Evolutionary conservation across 345 rosid genomes (phyloP), one percentile per base, ranked within the genome.

Genomic region (Fremontodendron californicum): DNA sequence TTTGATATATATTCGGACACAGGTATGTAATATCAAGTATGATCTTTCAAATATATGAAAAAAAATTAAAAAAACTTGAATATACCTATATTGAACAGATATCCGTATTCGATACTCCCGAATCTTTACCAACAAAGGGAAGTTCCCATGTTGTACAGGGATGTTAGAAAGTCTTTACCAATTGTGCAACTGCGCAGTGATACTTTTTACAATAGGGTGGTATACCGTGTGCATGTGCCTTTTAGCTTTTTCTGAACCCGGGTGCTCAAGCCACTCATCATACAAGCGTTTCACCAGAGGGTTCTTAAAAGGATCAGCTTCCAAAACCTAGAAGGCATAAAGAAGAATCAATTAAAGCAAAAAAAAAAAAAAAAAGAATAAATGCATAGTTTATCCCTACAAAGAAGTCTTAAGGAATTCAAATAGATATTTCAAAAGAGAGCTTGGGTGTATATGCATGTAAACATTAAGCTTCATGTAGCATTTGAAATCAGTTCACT

Each of bases 211-310:
- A 25, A 93, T 80, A 3, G 95, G 97, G 86, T 93, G 98, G 85
- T 92, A 96, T 75, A 72, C 91, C 25, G 98, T 92, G 83, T 92
- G 97, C 89, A 93, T 57, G 75, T 82, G 83, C 86, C 80, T 86
- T 82, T 82, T 92, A 0, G 99, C 97, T 77, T 85, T 86, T 77
- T 83, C 83, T 2, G 97, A 96, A 77, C 98, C 95, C 35, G 98
- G 99, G 40, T 89, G 88, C 64, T 78, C 90, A 70, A 93, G 97
- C 99, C 97, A 93, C 74, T 96, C 97, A 0, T 90, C 90, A 51
- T 89, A 92, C 51, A 93, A 37, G 71, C 84, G 71, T 79, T 85
- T 90, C 9, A 93, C 96, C 43, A 85, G 83, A 51, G 90, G 94
- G 81, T 92, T 93, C 80, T 87, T 80, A 75, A 85, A 91, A 46